A percentile compares a stretch with the other conserved stretches of the same genome.
Conservation (phyloP, 129 eudicot genomes). For the Ambrosia artemisiifolia region DNA sequence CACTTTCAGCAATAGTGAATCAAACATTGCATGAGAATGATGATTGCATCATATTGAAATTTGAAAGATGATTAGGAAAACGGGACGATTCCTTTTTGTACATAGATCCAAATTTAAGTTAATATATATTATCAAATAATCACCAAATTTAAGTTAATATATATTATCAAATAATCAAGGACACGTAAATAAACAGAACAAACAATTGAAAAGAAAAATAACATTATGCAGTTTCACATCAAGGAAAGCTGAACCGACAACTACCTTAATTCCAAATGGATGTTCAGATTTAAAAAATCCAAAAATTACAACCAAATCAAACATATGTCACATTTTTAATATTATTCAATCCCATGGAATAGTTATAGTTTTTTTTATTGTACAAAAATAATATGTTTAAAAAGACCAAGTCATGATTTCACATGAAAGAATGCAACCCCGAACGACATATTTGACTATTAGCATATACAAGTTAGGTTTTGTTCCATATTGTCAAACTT, state of each 20-base stretch:
- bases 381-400: neutral
- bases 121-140: too few relatives aligned
- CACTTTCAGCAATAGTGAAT: neutral
- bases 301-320: neutral
- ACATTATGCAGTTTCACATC: neutral
- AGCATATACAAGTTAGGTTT: neutral
- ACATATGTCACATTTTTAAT: too few relatives aligned
- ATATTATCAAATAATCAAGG: too few relatives aligned
- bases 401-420: constrained; percentile 11
- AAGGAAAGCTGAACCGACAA: neutral
- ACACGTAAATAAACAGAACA: too few relatives aligned
- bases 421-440: neutral
- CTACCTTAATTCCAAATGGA: neutral
- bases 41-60: neutral
- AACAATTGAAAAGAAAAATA: too few relatives aligned
- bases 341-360: neutral
- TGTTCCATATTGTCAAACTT: neutral
- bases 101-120: neutral
- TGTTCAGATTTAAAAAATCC: too few relatives aligned
- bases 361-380: neutral
- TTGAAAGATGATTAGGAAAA: neutral
- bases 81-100: neutral
- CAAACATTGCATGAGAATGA: neutral
- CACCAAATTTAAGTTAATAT: too few relatives aligned
- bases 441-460: neutral